phyloP scores from a whole-genome alignment of 495 filamentous ascomycete genomes.

The Sphaerosporella brunnea region DNA sequence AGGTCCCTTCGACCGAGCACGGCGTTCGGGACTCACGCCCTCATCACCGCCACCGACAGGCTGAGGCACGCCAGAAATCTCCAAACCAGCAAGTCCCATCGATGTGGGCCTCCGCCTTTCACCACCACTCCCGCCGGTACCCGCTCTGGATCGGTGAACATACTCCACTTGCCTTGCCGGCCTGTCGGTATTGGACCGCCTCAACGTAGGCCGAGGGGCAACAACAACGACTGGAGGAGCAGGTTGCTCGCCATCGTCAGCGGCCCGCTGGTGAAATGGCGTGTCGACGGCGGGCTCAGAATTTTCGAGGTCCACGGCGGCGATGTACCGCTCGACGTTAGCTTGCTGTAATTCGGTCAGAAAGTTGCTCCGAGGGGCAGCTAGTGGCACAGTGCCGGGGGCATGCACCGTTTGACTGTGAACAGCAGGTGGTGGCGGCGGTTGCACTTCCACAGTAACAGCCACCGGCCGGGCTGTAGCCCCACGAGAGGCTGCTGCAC shows the following conservation, averaged over 20 bases:
- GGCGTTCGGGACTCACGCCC: no score
- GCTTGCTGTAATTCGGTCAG: slow-evolving; percentile 22
- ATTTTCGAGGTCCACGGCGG: slow-evolving; percentile 16
- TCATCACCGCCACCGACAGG: no score
- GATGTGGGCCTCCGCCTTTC: no score
- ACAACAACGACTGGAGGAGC: slow-evolving; percentile 7
- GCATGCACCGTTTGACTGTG: neutral
- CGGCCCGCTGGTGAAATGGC: slow-evolving; percentile 1
- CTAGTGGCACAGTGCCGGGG: neutral
- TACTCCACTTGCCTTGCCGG: slow-evolving; percentile 7
- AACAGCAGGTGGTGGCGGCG: neutral
- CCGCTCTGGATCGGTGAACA: neutral
- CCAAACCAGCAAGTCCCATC: no score
- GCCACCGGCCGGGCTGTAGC: slow-evolving; percentile 8
- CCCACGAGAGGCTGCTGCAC: neutral
- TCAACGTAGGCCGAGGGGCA: slow-evolving; percentile 10
- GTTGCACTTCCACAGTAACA: slow-evolving; percentile 10
- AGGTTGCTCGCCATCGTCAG: neutral
- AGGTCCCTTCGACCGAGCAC: no score
- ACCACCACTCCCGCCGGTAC: neutral
- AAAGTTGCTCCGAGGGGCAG: slow-evolving; percentile 12
- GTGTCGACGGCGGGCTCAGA: slow-evolving; percentile 16
- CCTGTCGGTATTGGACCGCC: slow-evolving; percentile 17
- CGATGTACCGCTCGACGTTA: slow-evolving; percentile 20
- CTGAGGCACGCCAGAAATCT: no score